Evolutionary conservation across 768 basidiomycete species (phyloP).

Genomic region (Naematelia encephala): DNA sequence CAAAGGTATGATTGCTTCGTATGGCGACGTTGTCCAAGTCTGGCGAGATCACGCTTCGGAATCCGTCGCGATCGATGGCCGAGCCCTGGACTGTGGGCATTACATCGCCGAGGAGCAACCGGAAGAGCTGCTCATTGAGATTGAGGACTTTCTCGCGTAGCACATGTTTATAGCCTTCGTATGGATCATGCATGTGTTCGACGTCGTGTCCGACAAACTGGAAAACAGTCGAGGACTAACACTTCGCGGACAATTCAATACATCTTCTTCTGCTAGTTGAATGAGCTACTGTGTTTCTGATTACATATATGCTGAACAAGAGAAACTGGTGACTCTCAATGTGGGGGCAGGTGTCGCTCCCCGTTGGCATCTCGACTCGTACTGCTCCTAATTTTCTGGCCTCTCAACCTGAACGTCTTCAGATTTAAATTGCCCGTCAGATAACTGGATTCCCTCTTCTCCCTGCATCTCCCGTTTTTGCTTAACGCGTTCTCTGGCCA

Average conservation of each 20-base stretch:
- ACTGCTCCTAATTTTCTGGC: too few relatives aligned
- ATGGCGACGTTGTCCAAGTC: conserved; percentile 18
- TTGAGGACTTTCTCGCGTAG: conserved; percentile 17
- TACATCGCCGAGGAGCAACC: conserved; percentile 41
- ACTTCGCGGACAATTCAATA: too few relatives aligned
- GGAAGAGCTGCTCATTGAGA: conserved; percentile 28
- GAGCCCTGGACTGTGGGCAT: conserved; percentile 30
- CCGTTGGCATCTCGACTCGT: too few relatives aligned
- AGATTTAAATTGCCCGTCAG: background rate
- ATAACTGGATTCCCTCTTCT: too few relatives aligned
- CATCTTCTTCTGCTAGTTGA: too few relatives aligned
- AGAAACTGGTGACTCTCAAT: too few relatives aligned
- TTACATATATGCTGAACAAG: too few relatives aligned
- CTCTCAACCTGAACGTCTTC: conserved; percentile 1
- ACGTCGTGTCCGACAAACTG: too few relatives aligned
- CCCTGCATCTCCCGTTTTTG: conserved; percentile 2
- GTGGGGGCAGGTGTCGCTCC: too few relatives aligned
- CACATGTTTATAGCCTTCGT: background rate
- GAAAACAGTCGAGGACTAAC: too few relatives aligned
- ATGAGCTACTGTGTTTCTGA: too few relatives aligned
- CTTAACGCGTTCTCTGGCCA: conserved; percentile 11
- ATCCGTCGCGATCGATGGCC: conserved; percentile 16
- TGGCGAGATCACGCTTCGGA: conserved; percentile 28
- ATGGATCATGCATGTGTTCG: background rate
- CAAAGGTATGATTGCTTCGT: conserved; percentile 32